Base-by-base conservation (phyloP, 169 alveolate species). In the Eimeria tenella region DNA sequence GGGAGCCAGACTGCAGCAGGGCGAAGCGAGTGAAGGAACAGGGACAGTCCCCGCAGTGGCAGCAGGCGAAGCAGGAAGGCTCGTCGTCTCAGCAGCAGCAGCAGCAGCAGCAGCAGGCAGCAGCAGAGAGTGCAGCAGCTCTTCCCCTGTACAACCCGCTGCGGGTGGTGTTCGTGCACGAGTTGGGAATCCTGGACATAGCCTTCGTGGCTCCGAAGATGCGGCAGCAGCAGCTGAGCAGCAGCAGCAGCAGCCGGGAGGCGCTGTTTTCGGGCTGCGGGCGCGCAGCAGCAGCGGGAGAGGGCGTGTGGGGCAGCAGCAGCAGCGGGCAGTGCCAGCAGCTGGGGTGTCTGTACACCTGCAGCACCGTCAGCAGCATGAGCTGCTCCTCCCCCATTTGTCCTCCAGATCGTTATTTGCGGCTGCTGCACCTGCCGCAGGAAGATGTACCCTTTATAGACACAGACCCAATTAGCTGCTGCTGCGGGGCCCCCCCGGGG, bases 71-170 rank as follows among this genome's bases (percentile, higher is more conserved):
- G 77, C 42, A 68, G 77, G 13, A 68, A 10, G 49, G n/a, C 11
- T 10, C 11, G 77, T 5, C 11, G 77, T 23, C n/a, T 11, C 65
- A 75, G 63, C 52, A 25, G 25, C 86, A 75, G 86, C 65, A 75
- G 63, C 65, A 50, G 63, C 86, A 75, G 86, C 86, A 75, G 58
- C 86, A 75, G 60, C 63, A 31, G 86, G 77, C n/a, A 8, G 77
- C n/a, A 42, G 86, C 65, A 50, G 86, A 75, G 25, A 13, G 31
- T 25, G 63, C 60, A 11, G 17, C 86, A 50, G 23, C 25, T 42
- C 65, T 25, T 4, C 52, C 86, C 49, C 86, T 62, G 9, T 75
- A 75, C 63, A 75, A 31, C 23, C 65, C 86, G 8, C 86, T 31
- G 86, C 60, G 86, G 21, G 86, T 75, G 25, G 86, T 75, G 21